Percentiles rank a stretch among this genome's conserved stretches.
Evolutionary conservation across 2,329 filamentous ascomycete species (phyloP).

Genomic region (Cladosporium sp.): DNA sequence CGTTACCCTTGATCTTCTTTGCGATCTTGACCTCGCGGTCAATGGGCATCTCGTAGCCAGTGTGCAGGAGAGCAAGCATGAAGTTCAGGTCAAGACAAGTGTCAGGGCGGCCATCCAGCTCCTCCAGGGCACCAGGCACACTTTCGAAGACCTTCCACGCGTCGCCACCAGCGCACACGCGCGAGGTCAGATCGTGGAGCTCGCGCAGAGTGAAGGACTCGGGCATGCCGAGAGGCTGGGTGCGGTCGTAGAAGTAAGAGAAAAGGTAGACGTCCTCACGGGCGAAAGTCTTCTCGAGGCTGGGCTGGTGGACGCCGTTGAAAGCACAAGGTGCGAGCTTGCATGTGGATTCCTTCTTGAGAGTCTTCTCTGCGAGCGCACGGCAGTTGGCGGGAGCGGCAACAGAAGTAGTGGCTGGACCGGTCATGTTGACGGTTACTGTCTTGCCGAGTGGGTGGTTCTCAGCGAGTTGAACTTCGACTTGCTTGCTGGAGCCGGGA

Average conservation of each 20-base stretch:
- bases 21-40: slow-evolving; percentile 95
- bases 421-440: slow-evolving; percentile 80
- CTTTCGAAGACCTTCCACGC: slow-evolving; percentile 79
- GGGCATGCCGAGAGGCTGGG: slow-evolving; percentile 93
- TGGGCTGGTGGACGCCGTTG: slow-evolving; percentile 94
- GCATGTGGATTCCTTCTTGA: slow-evolving; percentile 83
- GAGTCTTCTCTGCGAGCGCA: slow-evolving; percentile 81
- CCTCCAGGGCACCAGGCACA: slow-evolving; percentile 74
- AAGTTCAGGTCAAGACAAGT: slow-evolving; percentile 95
- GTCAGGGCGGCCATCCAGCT: slow-evolving; percentile 80
- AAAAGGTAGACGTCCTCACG: slow-evolving; percentile 93
- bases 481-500: slow-evolving; percentile 71
- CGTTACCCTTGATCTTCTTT: slow-evolving; percentile 97
- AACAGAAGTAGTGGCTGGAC: slow-evolving; percentile 66
- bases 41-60: slow-evolving; percentile 96
- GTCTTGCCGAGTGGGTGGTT: slow-evolving; percentile 65
- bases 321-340: slow-evolving; percentile 91
- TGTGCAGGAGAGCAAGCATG: slow-evolving; percentile 89
- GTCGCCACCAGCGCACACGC: slow-evolving; percentile 83
- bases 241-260: slow-evolving; percentile 97
- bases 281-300: slow-evolving; percentile 86
- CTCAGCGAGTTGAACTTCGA: slow-evolving; percentile 70
- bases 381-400: slow-evolving; percentile 76
- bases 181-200: slow-evolving; percentile 78
- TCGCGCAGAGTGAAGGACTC: slow-evolving; percentile 91